Base-by-base conservation (phyloP, 257 asterid genomes). In the Lycium ferocissimum region DNA sequence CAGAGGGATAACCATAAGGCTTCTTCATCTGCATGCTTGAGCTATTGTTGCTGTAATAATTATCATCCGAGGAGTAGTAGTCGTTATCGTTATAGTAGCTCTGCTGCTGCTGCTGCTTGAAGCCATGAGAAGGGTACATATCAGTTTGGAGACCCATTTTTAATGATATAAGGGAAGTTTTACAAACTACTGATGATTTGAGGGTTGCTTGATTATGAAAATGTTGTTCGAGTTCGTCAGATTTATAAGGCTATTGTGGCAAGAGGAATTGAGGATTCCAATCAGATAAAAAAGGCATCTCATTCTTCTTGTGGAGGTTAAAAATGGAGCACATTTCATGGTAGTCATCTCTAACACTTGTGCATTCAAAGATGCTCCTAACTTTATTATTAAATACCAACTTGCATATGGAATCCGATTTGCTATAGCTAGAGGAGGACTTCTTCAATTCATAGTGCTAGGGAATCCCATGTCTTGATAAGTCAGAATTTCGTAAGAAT, bases 111-210 rank as follows among this genome's bases (percentile, higher is more conserved):
- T 26, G 65, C 80, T 73, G 59, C 7, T 47, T 73, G 7, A 73
- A 20, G 38, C 61, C 59, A 73, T 1, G 40, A 11, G 59, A 20
- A 6, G 80, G 80, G 18, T 47, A 47, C 37, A 49, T 20, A 45
- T 73, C 80, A 73, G 80, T 73, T 73, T 47, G 40, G n/a, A 73
- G 80, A 73, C 56, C 80, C 80, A 73, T 73, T 47, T 33, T 66
- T 2, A 45, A 9, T 66, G 40, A 9, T 65, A 8, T 63, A 4
- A 22, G 22, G 38, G 57, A 51, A 51, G 57, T 9, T 51, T 51
- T 10, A 51, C 9, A 14, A 40, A 40, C 45, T 40, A 40, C 45
- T 40, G 71, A 63, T 63, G 40, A 63, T 22, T 11, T 65, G 18
- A 33, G 72, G 15, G 45, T 69, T 38, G 53, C 53, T 38, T 26